Percentiles rank a stretch among this genome's conserved stretches.
These are phyloP conservation scores for Tephrocybe sp. DNA, from an alignment of 768 basidiomycete species.

Conservation along the genomic window DNA sequence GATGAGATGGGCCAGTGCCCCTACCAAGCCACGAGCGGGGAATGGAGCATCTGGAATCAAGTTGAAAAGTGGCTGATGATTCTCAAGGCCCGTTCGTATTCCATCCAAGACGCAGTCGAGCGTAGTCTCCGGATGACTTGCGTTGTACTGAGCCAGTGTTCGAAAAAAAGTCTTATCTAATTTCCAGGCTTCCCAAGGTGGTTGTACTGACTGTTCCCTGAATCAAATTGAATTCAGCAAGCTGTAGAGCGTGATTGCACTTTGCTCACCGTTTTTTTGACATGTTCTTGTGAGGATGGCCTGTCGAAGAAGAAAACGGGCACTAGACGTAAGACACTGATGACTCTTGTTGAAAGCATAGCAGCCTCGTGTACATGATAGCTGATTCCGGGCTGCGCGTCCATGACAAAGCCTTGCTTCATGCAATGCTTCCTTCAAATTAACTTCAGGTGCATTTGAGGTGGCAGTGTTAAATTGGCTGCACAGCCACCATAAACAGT, in stretches of 20 bases:
- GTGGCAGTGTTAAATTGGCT: no score
- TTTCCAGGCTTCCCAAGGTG: slow-evolving; percentile 13
- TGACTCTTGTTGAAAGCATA: no score
- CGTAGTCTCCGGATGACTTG: slow-evolving; percentile 2
- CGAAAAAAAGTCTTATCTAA: slow-evolving; percentile 14
- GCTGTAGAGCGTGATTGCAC: not conserved
- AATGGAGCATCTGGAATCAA: slow-evolving; percentile 17
- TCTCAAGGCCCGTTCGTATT: slow-evolving; percentile 1
- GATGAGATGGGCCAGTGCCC: slow-evolving; percentile 13
- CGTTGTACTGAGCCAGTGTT: slow-evolving; percentile 1
- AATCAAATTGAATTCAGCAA: not conserved
- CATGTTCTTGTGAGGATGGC: no score
- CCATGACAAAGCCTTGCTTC: no score
- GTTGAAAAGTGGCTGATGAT: slow-evolving; percentile 3
- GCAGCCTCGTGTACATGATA: no score
- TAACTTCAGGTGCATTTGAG: no score
- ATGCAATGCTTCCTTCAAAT: no score
- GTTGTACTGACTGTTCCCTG: not conserved
- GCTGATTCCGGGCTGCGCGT: no score
- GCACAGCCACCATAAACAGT: no score
- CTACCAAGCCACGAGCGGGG: slow-evolving; percentile 13
- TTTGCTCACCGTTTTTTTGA: no score
- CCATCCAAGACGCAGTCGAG: slow-evolving; percentile 7
- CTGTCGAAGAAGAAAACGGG: no score
- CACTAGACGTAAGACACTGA: no score